Base-by-base conservation (phyloP, 768 basidiomycete species). In the Psilocybe cyanescens region DNA sequence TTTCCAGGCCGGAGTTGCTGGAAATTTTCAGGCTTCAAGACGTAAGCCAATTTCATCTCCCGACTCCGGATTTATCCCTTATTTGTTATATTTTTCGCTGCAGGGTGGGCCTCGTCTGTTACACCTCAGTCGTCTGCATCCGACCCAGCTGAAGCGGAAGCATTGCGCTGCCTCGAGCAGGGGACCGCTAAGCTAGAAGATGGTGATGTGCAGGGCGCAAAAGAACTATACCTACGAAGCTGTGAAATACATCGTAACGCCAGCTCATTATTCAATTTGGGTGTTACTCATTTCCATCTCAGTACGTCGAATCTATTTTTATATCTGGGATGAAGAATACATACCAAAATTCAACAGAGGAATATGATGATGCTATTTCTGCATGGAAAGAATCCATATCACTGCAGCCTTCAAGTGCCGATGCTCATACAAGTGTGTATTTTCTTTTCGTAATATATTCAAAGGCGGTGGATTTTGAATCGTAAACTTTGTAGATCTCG, bases 241-340 rank as follows among this genome's bases (percentile, higher is more conserved):
- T 84, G 88, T 30, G 87, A 93, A 69, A 91, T 95, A 59, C 88
- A 89, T 71, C 84, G 87, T 60, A 91, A 83, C 57, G 90, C 92
- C 8, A 91, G 89, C 72, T 88, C 90, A 11, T 81, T 95, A 41
- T 95, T 94, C 76, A 95, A 95, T 71, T 82, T 94, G 12, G 93
- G 94, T 46, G 94, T 95, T 31, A 93, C 94, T 3, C 88, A 92
- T 70, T 95, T 94, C 72, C 93, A 95, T 73, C 83, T 94, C 51
- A 94, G 92, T 94, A 71, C 60, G 87, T 58, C 49, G 29, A 44
- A 16, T 28, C 29, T 47, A 41, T 39, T 54, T 49, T 29, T 49
- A 14, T 28, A 55, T 49, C 4, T 81, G 56, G 28, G 29, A 39
- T 19, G 45, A 9, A 24, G 5, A 62, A 16, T 9, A 45, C 33